A percentile compares a stretch with the other conserved stretches of the same genome.
Evolutionary conservation across 2,329 filamentous ascomycete species (phyloP).

Genomic region (Colletotrichum sp.): DNA sequence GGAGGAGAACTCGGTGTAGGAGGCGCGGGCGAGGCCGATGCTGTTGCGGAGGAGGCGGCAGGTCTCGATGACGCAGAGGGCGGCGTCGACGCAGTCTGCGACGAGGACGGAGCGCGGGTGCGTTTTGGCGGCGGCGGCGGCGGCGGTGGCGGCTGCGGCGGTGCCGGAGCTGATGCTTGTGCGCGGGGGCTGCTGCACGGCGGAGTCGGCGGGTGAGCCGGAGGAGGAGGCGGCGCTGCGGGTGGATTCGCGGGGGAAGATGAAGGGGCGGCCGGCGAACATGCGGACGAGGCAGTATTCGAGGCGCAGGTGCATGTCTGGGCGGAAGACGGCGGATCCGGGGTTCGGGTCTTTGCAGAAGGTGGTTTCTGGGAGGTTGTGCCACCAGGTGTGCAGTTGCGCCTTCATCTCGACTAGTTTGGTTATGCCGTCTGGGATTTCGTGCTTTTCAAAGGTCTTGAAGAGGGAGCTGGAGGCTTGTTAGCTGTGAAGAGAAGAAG

Average conservation of each 20-base stretch:
- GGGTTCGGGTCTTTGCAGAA: slow-evolving; percentile 43
- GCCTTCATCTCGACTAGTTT: slow-evolving; percentile 39
- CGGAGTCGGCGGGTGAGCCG: slow-evolving; percentile 28
- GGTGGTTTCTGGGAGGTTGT: slow-evolving; percentile 34
- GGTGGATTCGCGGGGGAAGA: slow-evolving; percentile 41
- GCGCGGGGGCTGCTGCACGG: slow-evolving; percentile 22
- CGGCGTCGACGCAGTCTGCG: slow-evolving; percentile 56
- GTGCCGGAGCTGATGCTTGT: neutral
- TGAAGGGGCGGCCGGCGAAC: slow-evolving; percentile 58
- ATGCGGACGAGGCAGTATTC: slow-evolving; percentile 58
- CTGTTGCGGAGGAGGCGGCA: slow-evolving; percentile 53
- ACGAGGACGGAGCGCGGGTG: slow-evolving; percentile 45
- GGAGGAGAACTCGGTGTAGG: slow-evolving; percentile 60
- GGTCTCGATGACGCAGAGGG: slow-evolving; percentile 53
- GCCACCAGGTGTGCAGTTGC: slow-evolving; percentile 42
- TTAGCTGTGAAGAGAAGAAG: neutral
- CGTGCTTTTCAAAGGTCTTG: slow-evolving; percentile 33
- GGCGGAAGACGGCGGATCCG: slow-evolving; percentile 44
- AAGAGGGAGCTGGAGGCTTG: slow-evolving; percentile 33
- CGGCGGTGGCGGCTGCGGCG: neutral
- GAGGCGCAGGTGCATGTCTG: slow-evolving; percentile 54
- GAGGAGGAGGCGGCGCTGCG: slow-evolving; percentile 33
- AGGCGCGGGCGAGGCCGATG: slow-evolving; percentile 57
- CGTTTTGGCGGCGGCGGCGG: slow-evolving; percentile 20
- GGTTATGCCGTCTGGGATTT: slow-evolving; percentile 34